These are phyloP conservation scores for Agroathelia rolfsii DNA, from an alignment of 1,284 basidiomycete genomes.

Conservation along the genomic window DNA sequence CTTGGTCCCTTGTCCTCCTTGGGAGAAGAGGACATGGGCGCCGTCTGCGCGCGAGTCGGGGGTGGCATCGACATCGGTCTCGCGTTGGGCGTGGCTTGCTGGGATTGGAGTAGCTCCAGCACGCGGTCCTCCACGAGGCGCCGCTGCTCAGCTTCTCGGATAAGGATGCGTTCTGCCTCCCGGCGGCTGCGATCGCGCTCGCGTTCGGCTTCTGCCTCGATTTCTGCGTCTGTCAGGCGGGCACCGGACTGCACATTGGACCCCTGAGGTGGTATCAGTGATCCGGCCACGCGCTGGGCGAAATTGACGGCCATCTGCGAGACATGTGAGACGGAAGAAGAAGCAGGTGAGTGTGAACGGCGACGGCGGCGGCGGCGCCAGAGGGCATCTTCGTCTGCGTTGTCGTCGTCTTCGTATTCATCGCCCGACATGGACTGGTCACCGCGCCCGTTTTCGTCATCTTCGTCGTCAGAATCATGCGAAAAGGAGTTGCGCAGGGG, in stretches of 20 bases:
- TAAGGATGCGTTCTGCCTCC: constrained; percentile 68
- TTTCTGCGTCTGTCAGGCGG: constrained; percentile 60
- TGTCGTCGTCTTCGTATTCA: constrained; percentile 37
- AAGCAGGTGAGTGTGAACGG: constrained; percentile 48
- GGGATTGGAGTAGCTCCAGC: constrained; percentile 53
- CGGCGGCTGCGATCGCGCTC: constrained; percentile 63
- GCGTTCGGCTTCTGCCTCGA: constrained; percentile 67
- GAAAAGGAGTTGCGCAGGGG: constrained; percentile 55
- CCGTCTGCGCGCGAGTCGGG: constrained; percentile 42
- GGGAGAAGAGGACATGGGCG: constrained; percentile 48
- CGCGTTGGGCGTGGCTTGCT: constrained; percentile 25
- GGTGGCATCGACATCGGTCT: constrained; percentile 33
- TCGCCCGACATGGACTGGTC: no score
- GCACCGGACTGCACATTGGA: constrained; percentile 44
- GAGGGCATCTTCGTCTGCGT: constrained; percentile 31
- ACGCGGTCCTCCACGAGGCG: constrained; percentile 61
- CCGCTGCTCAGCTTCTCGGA: constrained; percentile 56
- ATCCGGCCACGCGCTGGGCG: constrained; percentile 59
- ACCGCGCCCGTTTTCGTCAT: no score
- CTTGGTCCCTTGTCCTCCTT: constrained; percentile 39
- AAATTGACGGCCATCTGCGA: constrained; percentile 62
- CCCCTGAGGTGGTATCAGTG: no score
- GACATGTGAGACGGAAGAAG: no score
- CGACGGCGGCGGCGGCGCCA: constrained; percentile 38
- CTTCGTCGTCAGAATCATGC: constrained; percentile 42